phyloP scores from a whole-genome alignment of 148 eudicot genomes.

The Pouteria glomerata region DNA sequence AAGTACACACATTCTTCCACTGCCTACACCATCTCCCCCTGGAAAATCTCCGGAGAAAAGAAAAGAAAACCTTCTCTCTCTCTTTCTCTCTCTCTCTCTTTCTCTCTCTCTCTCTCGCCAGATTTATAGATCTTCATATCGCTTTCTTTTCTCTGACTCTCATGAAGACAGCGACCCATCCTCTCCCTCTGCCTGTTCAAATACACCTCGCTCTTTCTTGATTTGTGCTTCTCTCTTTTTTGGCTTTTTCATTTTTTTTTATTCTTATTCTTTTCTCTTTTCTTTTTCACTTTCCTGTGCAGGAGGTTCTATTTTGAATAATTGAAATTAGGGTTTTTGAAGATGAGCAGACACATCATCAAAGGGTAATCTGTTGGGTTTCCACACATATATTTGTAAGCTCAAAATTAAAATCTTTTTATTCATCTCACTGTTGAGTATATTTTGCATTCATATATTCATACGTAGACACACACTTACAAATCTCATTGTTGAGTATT shows the following conservation, averaged over 20 bases:
- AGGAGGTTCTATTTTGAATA: not conserved
- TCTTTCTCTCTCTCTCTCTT: constrained; percentile 1
- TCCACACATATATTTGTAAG: not conserved
- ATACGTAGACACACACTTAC: not conserved
- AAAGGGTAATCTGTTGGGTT: not conserved
- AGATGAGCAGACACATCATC: not conserved
- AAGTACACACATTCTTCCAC: constrained; percentile 10
- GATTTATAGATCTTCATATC: constrained; percentile 10
- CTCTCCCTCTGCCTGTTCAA: constrained; percentile 6
- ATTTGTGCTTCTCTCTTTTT: constrained; percentile 10
- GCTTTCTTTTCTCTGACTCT: constrained; percentile 19
- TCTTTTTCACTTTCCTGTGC: not conserved
- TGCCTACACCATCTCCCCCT: constrained; percentile 11
- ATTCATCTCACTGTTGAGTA: not conserved
- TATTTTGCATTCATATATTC: not conserved
- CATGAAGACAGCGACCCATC: constrained; percentile 28
- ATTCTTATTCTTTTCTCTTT: not conserved
- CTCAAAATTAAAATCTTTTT: not conserved
- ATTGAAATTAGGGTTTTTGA: constrained; percentile 7
- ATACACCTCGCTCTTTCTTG: constrained; percentile 9
- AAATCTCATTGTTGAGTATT: not conserved
- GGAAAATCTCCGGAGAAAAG: constrained; percentile 8
- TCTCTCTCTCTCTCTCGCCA: constrained; percentile 6
- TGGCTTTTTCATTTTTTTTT: not conserved
- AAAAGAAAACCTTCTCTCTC: not conserved